Evolutionary conservation across 2,329 filamentous ascomycete species (phyloP), one percentile per base, ranked within the genome.

Genomic region (Fusarium subglutinans): DNA sequence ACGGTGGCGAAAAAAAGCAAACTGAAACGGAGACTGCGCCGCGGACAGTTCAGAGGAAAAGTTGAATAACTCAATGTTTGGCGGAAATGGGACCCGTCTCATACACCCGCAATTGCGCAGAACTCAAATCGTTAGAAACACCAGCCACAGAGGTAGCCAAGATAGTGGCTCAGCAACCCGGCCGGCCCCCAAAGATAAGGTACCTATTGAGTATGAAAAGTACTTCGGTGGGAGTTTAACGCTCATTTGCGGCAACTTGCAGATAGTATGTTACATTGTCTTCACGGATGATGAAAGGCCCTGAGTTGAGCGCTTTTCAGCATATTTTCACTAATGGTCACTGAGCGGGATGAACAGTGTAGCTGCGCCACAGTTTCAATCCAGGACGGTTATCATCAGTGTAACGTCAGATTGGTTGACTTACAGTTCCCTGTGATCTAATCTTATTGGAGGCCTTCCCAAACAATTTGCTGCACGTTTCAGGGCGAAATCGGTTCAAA

Each of bases 1-100:
- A 74, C 20, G 33, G 60, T 73, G 66, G 56, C 51, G 24, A 66
- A 44, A 56, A 55, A 56, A 55, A 41, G 22, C 26, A 15, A 40
- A 43, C 30, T 62, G 68, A 71, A 60, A 68, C 54, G 33, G 44
- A n/a, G 35, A 60, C 38, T 71, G 67, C 59, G 50, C 67, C 59
- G 66, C 37, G 17, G 54, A 24, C 55, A 35, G 15, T 47, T 41
- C 28, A 20, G n/a, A 24, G 7, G 12, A 71, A 57, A 71, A 54
- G 33, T 70, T 47, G 61, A 70, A 61, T 18, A 67, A 67, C 37
- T 54, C 30, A 24, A 28, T 18, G 30, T 53, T 40, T 40, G 62
- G 69, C 45, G 45, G 40, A 20, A 38, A 54, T n/a, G 30, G 37
- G 14, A 48, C 35, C 50, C 41, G 17, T 35, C 37, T 51, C 24